Evolutionary conservation across 495 filamentous ascomycete genomes (phyloP).

Genomic region (Hypomontagnella submonticulosa): DNA sequence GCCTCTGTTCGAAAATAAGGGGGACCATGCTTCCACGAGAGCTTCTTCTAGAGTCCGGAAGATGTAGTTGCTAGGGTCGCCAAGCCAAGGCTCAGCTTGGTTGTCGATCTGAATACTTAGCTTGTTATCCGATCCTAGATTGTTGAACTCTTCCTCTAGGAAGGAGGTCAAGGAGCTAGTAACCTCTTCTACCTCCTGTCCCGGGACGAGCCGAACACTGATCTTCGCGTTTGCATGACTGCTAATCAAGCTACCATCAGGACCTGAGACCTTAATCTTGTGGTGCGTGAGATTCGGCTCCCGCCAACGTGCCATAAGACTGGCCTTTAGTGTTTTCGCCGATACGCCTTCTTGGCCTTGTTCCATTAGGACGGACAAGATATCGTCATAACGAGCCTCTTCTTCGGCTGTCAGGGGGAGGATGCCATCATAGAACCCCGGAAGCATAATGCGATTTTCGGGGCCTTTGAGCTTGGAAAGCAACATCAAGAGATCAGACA

Average conservation of each 20-base stretch:
- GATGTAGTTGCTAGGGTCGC: conserved; percentile 89
- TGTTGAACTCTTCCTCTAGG: conserved; percentile 75
- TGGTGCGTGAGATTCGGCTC: conserved; percentile 95
- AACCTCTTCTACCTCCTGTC: conserved; percentile 83
- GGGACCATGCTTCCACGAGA: conserved; percentile 83
- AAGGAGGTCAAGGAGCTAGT: conserved; percentile 72
- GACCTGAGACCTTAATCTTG: conserved; percentile 87
- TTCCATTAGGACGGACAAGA: conserved; percentile 76
- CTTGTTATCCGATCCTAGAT: conserved; percentile 79
- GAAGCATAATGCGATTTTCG: conserved; percentile 70
- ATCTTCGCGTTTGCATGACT: conserved; percentile 84
- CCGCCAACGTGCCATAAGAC: conserved; percentile 93
- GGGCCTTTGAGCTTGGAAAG: conserved; percentile 79
- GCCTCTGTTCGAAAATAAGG: conserved; percentile 42
- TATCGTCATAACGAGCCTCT: conserved; percentile 83
- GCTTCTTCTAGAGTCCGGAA: conserved; percentile 90
- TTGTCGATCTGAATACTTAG: conserved; percentile 88
- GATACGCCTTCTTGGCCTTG: conserved; percentile 75
- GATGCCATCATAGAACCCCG: conserved; percentile 86
- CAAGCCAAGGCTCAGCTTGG: conserved; percentile 95
- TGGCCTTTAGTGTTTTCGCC: conserved; percentile 73
- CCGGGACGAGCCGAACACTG: conserved; percentile 91
- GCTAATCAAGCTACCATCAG: conserved; percentile 88
- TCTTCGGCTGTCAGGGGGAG: conserved; percentile 79
- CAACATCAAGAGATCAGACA: conserved; percentile 88